Conservation (phyloP, 2,329 filamentous ascomycete genomes). For the Aspergillus japonicus region DNA sequence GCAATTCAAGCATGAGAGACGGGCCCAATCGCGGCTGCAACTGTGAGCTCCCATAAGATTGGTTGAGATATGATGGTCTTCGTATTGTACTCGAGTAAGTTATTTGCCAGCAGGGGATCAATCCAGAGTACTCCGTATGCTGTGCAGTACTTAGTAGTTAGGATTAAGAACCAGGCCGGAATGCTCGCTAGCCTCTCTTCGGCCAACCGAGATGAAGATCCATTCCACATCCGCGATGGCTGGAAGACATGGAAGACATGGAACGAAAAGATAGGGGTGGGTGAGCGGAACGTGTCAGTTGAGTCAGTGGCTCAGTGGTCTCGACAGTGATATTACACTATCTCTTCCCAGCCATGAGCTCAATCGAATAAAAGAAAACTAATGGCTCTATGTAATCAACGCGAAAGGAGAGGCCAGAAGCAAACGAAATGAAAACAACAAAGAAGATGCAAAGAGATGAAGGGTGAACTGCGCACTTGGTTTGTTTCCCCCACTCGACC, state of each 20-base stretch:
- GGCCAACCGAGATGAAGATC: not conserved
- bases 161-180: conserved; percentile 5
- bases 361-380: not conserved
- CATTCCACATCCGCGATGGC: conserved; percentile 2
- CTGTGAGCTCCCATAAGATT: not conserved
- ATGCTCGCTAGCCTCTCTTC: conserved; percentile 4
- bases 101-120: not conserved
- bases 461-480: conserved; percentile 16
- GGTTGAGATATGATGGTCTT: not conserved
- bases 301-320: not conserved
- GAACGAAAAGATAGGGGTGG: conserved; percentile 3
- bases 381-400: not conserved
- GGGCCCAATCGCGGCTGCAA: not conserved
- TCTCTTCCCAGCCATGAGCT: not conserved
- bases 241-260: not conserved
- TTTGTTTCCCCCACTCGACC: conserved; percentile 11
- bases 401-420: not conserved
- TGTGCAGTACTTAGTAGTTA: not conserved
- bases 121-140: not conserved
- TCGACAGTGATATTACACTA: too few relatives aligned
- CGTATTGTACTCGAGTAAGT: not conserved
- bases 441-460: not conserved
- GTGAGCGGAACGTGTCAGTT: not conserved
- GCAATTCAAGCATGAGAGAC: not conserved
- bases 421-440: not conserved